phyloP scores from a whole-genome alignment of 305 asterid genomes.

The Fraxinus sp. region DNA sequence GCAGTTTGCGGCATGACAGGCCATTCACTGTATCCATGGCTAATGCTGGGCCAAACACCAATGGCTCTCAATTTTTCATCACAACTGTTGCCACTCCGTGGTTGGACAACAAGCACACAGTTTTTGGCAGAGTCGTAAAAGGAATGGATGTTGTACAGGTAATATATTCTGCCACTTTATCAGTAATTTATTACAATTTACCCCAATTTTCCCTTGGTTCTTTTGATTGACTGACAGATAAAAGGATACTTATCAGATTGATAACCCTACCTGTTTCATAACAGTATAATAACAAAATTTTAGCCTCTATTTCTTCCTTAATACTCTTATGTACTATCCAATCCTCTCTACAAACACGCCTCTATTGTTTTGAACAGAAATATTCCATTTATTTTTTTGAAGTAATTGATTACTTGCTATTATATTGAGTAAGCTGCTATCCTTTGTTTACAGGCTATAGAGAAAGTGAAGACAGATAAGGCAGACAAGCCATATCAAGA shows the following conservation, averaged over 20 bases:
- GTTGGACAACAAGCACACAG: slow-evolving; percentile 98
- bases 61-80: slow-evolving; percentile 90
- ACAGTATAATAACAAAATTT: not conserved
- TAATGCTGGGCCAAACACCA: slow-evolving; percentile 95
- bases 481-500: slow-evolving; percentile 86
- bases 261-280: not conserved
- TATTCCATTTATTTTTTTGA: not conserved
- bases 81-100: slow-evolving; percentile 98
- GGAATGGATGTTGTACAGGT: slow-evolving; percentile 99
- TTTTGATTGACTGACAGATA: not conserved
- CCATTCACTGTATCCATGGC: slow-evolving; percentile 98
- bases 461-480: slow-evolving; percentile 93
- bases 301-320: not conserved
- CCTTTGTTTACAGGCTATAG: slow-evolving; percentile 57
- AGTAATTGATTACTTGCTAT: slow-evolving; percentile 12
- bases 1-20: slow-evolving; percentile 93
- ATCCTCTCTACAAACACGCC: not conserved
- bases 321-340: not conserved
- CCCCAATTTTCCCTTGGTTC: not conserved
- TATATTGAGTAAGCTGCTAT: not conserved
- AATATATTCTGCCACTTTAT: slow-evolving; percentile 14
- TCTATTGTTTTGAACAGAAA: not conserved
- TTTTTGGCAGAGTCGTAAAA: slow-evolving; percentile 86
- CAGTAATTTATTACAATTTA: not conserved
- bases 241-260: not conserved